Conservation (phyloP, 2,329 filamentous ascomycete species). For the Ophiostoma angusticollis region DNA sequence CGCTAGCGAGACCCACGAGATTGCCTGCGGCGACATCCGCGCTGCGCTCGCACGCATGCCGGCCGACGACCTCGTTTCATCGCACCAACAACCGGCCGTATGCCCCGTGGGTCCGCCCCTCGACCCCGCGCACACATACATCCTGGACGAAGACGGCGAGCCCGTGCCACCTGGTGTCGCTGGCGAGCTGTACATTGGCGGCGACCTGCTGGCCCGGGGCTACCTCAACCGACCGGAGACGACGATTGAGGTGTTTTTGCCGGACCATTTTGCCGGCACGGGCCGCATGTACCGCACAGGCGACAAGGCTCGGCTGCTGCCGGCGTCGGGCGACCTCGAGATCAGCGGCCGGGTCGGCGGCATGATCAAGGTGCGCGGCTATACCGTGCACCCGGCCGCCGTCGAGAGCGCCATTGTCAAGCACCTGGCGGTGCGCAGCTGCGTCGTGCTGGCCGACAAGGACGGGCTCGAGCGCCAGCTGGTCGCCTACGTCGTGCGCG, state of each 20-base stretch:
- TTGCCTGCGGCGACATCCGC: slow-evolving; percentile 62
- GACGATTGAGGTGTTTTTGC: slow-evolving; percentile 58
- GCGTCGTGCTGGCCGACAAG: slow-evolving; percentile 60
- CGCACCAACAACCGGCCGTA: too few relatives aligned
- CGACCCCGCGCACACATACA: slow-evolving; percentile 55
- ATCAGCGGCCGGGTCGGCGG: slow-evolving; percentile 64
- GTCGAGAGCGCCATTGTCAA: slow-evolving; percentile 61
- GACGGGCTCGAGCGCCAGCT: slow-evolving; percentile 64
- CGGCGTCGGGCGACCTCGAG: slow-evolving; percentile 55
- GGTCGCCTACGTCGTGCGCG: slow-evolving; percentile 63
- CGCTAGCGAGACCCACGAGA: slow-evolving; percentile 70
- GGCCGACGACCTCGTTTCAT: slow-evolving; percentile 41
- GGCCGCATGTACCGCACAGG: slow-evolving; percentile 63
- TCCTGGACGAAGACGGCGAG: slow-evolving; percentile 56
- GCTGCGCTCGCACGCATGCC: slow-evolving; percentile 48
- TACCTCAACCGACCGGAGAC: slow-evolving; percentile 72
- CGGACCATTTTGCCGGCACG: slow-evolving; percentile 47
- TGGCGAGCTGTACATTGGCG: slow-evolving; percentile 66
- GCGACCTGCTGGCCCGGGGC: slow-evolving; percentile 58
- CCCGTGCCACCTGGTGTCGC: slow-evolving; percentile 47
- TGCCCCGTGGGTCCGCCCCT: slow-evolving; percentile 63
- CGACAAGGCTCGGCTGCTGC: slow-evolving; percentile 54
- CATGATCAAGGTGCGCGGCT: slow-evolving; percentile 73
- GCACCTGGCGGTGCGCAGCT: slow-evolving; percentile 56
- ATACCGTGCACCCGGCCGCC: slow-evolving; percentile 64